Percentiles rank a stretch among this genome's conserved stretches.
Conservation (phyloP, 208 protist genomes). For the Leptomonas pyrrhocoris region DNA sequence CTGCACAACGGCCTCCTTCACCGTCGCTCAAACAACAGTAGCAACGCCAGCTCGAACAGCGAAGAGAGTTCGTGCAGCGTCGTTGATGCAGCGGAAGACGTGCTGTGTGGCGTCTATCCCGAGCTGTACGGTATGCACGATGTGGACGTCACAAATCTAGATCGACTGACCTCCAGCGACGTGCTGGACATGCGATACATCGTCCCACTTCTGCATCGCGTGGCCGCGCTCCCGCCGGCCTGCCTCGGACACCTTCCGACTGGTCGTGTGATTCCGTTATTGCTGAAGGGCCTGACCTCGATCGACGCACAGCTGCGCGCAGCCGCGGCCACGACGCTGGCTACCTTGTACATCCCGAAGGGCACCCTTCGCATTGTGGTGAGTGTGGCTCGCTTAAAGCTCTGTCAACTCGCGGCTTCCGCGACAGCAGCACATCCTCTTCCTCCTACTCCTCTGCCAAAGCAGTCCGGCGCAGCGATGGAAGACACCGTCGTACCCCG, state of each 20-base stretch:
- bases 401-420: conserved; percentile 47
- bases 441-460: no score
- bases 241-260: conserved; percentile 43
- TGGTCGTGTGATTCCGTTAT: conserved; percentile 61
- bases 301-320: conserved; percentile 53
- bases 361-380: conserved; percentile 60
- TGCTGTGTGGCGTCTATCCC: conserved; percentile 74
- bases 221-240: conserved; percentile 53
- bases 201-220: conserved; percentile 79
- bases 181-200: conserved; percentile 84
- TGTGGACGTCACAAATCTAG: conserved; percentile 46
- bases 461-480: neutral
- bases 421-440: conserved; percentile 2
- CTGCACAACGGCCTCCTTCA: conserved; percentile 70
- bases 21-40: conserved; percentile 10
- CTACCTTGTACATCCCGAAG: conserved; percentile 54
- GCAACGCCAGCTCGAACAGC: neutral
- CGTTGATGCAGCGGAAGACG: conserved; percentile 30
- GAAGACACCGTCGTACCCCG: conserved; percentile 42
- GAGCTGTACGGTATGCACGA: conserved; percentile 62
- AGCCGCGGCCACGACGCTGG: conserved; percentile 52
- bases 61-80: neutral
- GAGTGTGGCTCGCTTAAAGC: conserved; percentile 76
- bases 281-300: conserved; percentile 78
- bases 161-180: conserved; percentile 25